Evolutionary conservation across 495 filamentous ascomycete genomes (phyloP).

Genomic region (Trichocladium antarcticum): DNA sequence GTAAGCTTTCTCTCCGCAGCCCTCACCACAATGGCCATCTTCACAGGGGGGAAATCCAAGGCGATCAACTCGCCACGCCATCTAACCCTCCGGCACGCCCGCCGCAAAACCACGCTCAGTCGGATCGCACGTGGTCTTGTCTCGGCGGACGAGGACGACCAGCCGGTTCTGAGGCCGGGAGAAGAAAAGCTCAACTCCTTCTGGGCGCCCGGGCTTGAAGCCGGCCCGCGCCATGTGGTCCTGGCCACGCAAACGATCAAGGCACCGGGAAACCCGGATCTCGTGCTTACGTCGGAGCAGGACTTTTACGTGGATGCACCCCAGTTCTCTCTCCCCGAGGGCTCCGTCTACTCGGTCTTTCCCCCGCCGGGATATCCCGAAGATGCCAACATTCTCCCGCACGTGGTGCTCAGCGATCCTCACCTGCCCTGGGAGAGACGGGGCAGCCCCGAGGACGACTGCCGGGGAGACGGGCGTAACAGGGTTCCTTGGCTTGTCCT

Average conservation of each 20-base stretch:
- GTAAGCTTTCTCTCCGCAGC: too few species aligned
- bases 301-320: constrained; percentile 27
- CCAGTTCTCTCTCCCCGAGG: constrained; percentile 21
- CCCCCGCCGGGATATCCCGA: constrained; percentile 34
- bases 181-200: background rate
- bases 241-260: background rate
- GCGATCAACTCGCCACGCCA: too few species aligned
- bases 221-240: background rate
- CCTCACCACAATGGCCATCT: too few species aligned
- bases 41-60: too few species aligned
- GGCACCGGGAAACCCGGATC: background rate
- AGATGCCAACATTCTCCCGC: constrained; percentile 29
- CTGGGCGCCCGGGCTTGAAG: background rate
- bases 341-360: constrained; percentile 30
- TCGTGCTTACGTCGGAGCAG: background rate
- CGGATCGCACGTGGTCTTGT: too few species aligned
- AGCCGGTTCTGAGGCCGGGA: too few species aligned
- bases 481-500: constrained; percentile 32
- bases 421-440: constrained; percentile 40
- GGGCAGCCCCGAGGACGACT: constrained; percentile 3
- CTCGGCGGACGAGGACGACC: too few species aligned
- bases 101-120: too few species aligned
- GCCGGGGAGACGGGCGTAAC: constrained; percentile 6
- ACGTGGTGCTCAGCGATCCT: constrained; percentile 41
- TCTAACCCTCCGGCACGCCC: too few species aligned